Evolutionary conservation across 1,139 yeast genomes (phyloP).

Genomic region (Petasospora fabianii): DNA sequence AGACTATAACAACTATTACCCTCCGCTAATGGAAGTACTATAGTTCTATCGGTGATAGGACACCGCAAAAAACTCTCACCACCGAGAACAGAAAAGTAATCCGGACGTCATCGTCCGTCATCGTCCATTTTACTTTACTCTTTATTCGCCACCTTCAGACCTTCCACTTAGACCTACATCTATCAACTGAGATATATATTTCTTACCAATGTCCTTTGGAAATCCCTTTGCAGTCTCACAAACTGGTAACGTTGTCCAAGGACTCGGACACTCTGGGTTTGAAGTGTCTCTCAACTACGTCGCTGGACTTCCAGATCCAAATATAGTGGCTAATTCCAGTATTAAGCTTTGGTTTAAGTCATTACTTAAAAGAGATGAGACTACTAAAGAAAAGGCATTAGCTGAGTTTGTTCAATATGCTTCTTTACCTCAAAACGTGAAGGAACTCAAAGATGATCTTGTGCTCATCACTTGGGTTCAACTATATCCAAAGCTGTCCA

Average conservation of each 20-base stretch:
- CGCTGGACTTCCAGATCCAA: conserved; percentile 73
- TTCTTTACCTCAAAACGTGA: conserved; percentile 28
- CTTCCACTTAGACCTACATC: no score
- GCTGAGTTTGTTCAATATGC: conserved; percentile 44
- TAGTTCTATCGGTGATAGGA: no score
- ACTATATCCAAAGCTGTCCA: conserved; percentile 71
- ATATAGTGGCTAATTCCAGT: conserved; percentile 52
- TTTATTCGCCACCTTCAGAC: no score
- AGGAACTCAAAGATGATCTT: conserved; percentile 43
- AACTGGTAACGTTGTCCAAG: conserved; percentile 19
- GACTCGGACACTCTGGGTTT: conserved; percentile 48
- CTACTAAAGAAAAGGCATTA: conserved; percentile 80
- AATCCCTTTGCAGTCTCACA: conserved; percentile 21
- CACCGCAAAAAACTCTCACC: no score
- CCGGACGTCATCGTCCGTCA: no score
- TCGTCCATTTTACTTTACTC: no score
- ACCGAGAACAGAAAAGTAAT: no score
- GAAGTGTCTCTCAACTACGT: conserved; percentile 72
- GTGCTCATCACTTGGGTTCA: conserved; percentile 72
- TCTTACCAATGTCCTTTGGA: conserved; percentile 14
- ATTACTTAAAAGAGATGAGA: conserved; percentile 71
- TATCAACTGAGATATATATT: no score
- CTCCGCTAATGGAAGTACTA: no score
- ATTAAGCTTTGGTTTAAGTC: conserved; percentile 68
- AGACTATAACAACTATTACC: no score